Evolutionary conservation across 2,329 filamentous ascomycete species (phyloP).

Genomic region (Epichloe glyceriae): DNA sequence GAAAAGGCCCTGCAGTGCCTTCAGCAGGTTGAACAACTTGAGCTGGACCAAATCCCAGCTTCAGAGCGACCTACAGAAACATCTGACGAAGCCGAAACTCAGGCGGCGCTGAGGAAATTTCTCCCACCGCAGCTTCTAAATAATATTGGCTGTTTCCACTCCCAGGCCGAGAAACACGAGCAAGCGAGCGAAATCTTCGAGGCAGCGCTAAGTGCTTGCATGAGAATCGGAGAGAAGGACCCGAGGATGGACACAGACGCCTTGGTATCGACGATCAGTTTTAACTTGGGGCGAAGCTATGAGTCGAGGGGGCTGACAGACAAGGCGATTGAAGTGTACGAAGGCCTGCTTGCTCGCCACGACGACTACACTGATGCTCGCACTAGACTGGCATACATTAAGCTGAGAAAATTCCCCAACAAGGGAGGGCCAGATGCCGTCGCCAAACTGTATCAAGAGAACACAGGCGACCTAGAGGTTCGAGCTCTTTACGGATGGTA

Average conservation of each 20-base stretch:
- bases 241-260: slow-evolving; percentile 74
- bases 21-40: slow-evolving; percentile 81
- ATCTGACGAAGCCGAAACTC: slow-evolving; percentile 44
- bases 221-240: slow-evolving; percentile 65
- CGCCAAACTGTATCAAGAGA: slow-evolving; percentile 71
- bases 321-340: slow-evolving; percentile 79
- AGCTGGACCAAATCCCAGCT: slow-evolving; percentile 63
- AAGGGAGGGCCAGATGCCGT: slow-evolving; percentile 82
- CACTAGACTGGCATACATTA: slow-evolving; percentile 80
- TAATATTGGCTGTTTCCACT: slow-evolving; percentile 95
- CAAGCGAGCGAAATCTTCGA: slow-evolving; percentile 81
- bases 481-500: slow-evolving; percentile 94
- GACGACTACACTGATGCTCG: slow-evolving; percentile 86
- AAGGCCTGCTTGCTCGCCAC: slow-evolving; percentile 73
- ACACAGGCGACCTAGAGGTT: slow-evolving; percentile 78
- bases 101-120: slow-evolving; percentile 55
- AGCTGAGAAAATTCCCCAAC: slow-evolving; percentile 64
- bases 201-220: slow-evolving; percentile 76
- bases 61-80: slow-evolving; percentile 49
- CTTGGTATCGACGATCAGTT: slow-evolving; percentile 89
- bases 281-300: slow-evolving; percentile 88
- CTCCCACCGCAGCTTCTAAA: slow-evolving; percentile 86
- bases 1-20: slow-evolving; percentile 89
- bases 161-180: slow-evolving; percentile 70
- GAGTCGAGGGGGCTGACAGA: slow-evolving; percentile 72